Percentiles rank a stretch among this genome's conserved stretches.
Conservation (phyloP, 202 grass and related monocot species). For the Setaria viridis region DNA sequence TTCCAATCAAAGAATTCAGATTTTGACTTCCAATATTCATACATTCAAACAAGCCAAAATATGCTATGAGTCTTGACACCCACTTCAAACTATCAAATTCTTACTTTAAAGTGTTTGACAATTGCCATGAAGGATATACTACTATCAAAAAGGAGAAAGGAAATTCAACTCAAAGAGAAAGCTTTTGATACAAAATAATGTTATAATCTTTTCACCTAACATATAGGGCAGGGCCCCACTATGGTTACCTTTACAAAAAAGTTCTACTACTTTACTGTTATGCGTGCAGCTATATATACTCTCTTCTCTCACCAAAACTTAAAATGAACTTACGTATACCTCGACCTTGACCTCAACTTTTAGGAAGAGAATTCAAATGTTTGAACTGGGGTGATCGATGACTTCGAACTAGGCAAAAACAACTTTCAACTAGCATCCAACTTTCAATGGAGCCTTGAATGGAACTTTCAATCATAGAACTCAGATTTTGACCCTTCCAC, state of each 20-base stretch:
- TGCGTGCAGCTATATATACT: background rate
- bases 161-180: background rate
- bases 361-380: background rate
- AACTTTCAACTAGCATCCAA: slow-evolving; percentile 9
- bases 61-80: background rate
- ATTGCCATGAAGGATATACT: background rate
- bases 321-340: background rate
- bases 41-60: background rate
- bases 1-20: background rate
- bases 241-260: background rate
- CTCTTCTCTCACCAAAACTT: background rate
- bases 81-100: background rate
- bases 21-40: background rate
- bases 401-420: background rate
- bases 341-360: background rate
- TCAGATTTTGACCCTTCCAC: background rate
- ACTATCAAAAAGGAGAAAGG: background rate
- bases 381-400: background rate
- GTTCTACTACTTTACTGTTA: background rate
- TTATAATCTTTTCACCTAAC: background rate
- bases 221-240: background rate
- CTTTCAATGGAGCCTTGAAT: background rate
- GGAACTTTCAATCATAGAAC: background rate
- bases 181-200: background rate
- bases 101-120: background rate